Percentiles rank a stretch among this genome's conserved stretches.
Evolutionary conservation across 2,329 filamentous ascomycete genomes (phyloP).

Genomic region (Aspergillus sp.): DNA sequence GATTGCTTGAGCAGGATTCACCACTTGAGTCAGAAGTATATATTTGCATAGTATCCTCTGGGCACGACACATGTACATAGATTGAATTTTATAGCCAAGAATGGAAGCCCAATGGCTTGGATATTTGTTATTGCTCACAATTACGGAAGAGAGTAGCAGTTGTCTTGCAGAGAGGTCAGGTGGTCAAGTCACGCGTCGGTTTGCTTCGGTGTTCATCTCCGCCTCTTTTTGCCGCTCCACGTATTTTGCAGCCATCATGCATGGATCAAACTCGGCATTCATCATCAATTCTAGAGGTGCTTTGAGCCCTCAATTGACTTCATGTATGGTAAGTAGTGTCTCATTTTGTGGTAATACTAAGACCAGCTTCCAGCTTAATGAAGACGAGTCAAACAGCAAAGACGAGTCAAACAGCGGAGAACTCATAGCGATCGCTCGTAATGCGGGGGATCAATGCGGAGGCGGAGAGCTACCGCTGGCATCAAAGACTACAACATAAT

Average conservation of each 20-base stretch:
- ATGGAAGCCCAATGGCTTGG: background rate
- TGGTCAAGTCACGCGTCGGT: background rate
- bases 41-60: no score
- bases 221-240: background rate
- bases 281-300: no score
- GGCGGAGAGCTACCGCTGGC: background rate
- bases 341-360: no score
- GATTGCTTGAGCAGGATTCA: conserved; percentile 34
- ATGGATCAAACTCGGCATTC: no score
- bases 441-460: background rate
- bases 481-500: background rate
- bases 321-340: no score
- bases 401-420: no score
- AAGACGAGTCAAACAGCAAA: no score
- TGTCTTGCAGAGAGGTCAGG: background rate
- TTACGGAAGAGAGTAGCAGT: background rate
- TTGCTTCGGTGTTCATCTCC: background rate
- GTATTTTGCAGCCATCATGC: background rate
- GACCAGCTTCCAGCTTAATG: no score
- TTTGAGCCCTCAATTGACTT: no score
- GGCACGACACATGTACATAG: background rate
- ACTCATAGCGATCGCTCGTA: background rate
- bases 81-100: background rate
- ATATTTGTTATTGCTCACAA: background rate
- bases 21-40: background rate